Base-by-base conservation (phyloP, 129 eudicot genomes). In the Ambrosia trifida region DNA sequence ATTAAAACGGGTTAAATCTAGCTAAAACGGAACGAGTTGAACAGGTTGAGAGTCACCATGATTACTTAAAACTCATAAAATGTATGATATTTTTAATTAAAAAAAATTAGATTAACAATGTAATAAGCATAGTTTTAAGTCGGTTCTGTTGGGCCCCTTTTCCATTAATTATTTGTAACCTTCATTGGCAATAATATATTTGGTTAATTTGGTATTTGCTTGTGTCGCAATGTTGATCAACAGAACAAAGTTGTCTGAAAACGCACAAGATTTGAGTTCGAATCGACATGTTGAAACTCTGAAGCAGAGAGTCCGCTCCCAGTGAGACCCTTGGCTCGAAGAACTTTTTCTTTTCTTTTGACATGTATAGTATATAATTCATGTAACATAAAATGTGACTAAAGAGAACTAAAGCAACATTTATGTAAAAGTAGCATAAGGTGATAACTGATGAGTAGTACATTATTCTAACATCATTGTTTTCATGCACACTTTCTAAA, bases 251-350 rank as follows among this genome's bases (percentile, higher is more conserved):
- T 36, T 74, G 72, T 77, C 75, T 69, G 90, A 82, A 64, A 78
- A 76, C 66, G 75, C 77, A 53, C 80, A 72, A 50, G 87, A 76
- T 30, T 72, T 68, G 38, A 69, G 79, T 70, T 82, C 83, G 11
- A 75, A 67, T 74, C 74, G 77, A 65, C 78, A 82, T 44, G 79
- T 79, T 66, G 87, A 85, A 35, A 74, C 84, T 47, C 78, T 85
- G 72, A 88, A 85, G 79, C 91, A 88, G 83, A 88, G 83, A 83
- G 80, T 88, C n/a, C n/a, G n/a, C n/a, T n/a, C n/a, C n/a, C n/a
- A n/a, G n/a, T n/a, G n/a, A n/a, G n/a, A n/a, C n/a, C n/a, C n/a
- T n/a, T n/a, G n/a, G n/a, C n/a, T n/a, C n/a, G n/a, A n/a, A n/a
- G n/a, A n/a, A n/a, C n/a, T n/a, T n/a, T n/a, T n/a, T n/a, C n/a